phyloP scores from a whole-genome alignment of 441 rosid genomes.

The Populus hybrid region DNA sequence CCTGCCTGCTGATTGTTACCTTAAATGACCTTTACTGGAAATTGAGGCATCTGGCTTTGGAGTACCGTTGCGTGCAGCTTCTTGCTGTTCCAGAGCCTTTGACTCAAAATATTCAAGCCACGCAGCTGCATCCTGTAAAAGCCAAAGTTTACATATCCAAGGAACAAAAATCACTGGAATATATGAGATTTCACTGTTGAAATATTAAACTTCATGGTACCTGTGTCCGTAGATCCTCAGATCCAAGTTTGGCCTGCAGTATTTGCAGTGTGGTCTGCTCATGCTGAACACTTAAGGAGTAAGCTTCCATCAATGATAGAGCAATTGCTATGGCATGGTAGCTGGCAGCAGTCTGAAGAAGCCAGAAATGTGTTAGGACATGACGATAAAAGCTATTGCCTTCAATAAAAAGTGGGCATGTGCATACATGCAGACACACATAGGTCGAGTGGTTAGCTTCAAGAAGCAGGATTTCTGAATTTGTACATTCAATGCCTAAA shows the following conservation, averaged over 20 bases:
- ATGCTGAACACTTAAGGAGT: conserved; percentile 67
- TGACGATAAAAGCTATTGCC: background rate
- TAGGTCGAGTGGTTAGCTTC: background rate
- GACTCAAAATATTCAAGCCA: conserved; percentile 56
- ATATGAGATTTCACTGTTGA: conserved; percentile 12
- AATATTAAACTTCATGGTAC: conserved; percentile 23
- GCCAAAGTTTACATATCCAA: conserved; percentile 17
- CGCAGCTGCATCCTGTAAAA: conserved; percentile 36
- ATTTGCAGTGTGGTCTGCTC: conserved; percentile 68
- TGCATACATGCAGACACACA: background rate
- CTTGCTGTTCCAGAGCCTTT: conserved; percentile 69
- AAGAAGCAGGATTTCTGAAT: background rate
- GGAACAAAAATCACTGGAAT: conserved; percentile 4
- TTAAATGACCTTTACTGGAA: conserved; percentile 75
- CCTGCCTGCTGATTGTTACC: conserved; percentile 41
- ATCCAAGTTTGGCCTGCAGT: conserved; percentile 57
- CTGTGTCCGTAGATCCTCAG: conserved; percentile 71
- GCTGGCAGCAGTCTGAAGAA: conserved; percentile 67
- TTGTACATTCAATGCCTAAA: background rate
- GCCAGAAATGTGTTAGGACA: conserved; percentile 25
- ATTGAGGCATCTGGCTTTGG: conserved; percentile 71
- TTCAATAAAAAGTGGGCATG: background rate
- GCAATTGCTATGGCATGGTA: conserved; percentile 83
- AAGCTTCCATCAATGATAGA: conserved; percentile 72
- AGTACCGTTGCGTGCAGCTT: conserved; percentile 61